Evolutionary conservation across 2,329 filamentous ascomycete species (phyloP).

Genomic region (Cladophialophora chaetospira): DNA sequence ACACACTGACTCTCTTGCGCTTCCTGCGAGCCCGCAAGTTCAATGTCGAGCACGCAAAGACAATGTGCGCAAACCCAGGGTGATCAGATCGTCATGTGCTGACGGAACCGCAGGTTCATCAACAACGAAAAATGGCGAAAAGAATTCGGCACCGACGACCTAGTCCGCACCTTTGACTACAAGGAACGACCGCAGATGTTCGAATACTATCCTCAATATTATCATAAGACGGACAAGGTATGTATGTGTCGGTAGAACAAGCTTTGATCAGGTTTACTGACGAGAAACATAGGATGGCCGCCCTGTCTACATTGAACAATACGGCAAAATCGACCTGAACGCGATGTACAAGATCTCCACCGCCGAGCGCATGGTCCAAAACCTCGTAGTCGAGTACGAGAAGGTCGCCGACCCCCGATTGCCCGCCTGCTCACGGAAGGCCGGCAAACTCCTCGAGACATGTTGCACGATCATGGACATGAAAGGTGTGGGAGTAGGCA

Average conservation of each 20-base stretch:
- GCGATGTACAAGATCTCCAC: conserved; percentile 93
- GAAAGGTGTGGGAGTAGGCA: conserved; percentile 85
- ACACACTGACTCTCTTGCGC: conserved; percentile 88
- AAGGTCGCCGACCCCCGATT: conserved; percentile 90
- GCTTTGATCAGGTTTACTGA: conserved; percentile 4
- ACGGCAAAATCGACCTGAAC: conserved; percentile 87
- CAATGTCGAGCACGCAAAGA: conserved; percentile 77
- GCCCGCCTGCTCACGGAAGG: conserved; percentile 91
- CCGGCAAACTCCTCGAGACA: conserved; percentile 87
- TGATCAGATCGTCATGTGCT: not conserved
- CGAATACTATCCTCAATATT: conserved; percentile 96
- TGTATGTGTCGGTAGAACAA: conserved; percentile 17
- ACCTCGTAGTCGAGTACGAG: conserved; percentile 97
- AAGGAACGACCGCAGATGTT: conserved; percentile 80
- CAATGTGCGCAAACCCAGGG: conserved; percentile 68
- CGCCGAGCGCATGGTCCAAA: conserved; percentile 89
- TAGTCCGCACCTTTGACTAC: conserved; percentile 81
- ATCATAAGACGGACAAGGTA: conserved; percentile 75
- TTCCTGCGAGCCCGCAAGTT: conserved; percentile 96
- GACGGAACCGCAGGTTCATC: conserved; percentile 68
- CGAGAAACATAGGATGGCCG: conserved; percentile 74
- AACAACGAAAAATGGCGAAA: conserved; percentile 90
- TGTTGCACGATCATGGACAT: conserved; percentile 99
- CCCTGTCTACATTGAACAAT: conserved; percentile 94
- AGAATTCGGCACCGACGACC: conserved; percentile 79